Percentiles rank a stretch among this genome's conserved stretches.
Conservation (phyloP, 1,284 basidiomycete species). For the Tilletiaria anomala region DNA sequence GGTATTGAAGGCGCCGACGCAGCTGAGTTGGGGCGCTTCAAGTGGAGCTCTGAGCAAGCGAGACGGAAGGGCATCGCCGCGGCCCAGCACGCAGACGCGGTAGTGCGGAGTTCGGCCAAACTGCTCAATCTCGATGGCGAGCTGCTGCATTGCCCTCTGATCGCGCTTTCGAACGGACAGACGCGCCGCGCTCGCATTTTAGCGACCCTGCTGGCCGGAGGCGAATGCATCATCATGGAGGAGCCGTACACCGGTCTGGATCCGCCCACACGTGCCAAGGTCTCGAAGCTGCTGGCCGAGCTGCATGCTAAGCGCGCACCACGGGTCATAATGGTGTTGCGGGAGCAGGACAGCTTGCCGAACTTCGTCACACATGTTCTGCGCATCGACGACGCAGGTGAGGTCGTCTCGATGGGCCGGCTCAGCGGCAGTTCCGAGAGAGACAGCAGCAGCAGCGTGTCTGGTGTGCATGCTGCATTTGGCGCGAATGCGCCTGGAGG, state of each 20-base stretch:
- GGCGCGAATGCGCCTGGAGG: slow-evolving; percentile 5
- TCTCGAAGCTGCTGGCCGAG: slow-evolving; percentile 42
- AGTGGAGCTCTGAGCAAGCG: slow-evolving; percentile 9
- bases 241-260: slow-evolving; percentile 25
- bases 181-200: slow-evolving; percentile 71
- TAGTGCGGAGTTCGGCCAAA: slow-evolving; percentile 3
- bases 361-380: slow-evolving; percentile 66
- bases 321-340: slow-evolving; percentile 60
- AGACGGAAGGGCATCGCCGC: background rate
- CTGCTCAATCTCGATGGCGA: slow-evolving; percentile 16
- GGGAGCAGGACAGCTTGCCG: slow-evolving; percentile 62
- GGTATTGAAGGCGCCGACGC: background rate
- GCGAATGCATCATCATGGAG: slow-evolving; percentile 44
- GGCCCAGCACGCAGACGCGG: background rate
- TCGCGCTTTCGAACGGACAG: slow-evolving; percentile 77
- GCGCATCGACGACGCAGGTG: slow-evolving; percentile 45
- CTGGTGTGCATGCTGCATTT: too few relatives aligned
- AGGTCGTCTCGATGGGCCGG: background rate
- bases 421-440: background rate
- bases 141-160: slow-evolving; percentile 21
- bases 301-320: slow-evolving; percentile 46
- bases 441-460: too few relatives aligned
- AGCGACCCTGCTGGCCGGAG: slow-evolving; percentile 55
- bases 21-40: slow-evolving; percentile 10
- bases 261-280: slow-evolving; percentile 8